Percentiles rank a stretch among this genome's conserved stretches.
Conservation (phyloP, 2,329 filamentous ascomycete genomes). For the Pseudocercospora pini-densiflorae region DNA sequence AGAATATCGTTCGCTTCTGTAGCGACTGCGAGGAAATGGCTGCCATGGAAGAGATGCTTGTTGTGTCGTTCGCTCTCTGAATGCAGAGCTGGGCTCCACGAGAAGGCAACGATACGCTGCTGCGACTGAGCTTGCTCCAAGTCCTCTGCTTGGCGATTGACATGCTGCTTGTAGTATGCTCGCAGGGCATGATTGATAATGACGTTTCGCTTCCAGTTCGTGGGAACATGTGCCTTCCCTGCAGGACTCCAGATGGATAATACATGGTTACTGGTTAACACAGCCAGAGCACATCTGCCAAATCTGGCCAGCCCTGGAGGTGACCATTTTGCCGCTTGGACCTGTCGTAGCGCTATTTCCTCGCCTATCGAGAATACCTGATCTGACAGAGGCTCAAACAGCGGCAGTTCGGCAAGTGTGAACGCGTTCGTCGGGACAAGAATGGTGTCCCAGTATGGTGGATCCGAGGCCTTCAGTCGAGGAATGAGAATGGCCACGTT, state of each 20-base stretch:
- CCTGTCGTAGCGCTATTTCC: slow-evolving; percentile 59
- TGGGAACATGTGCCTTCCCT: slow-evolving; percentile 45
- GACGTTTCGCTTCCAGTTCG: slow-evolving; percentile 57
- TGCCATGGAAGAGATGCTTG: slow-evolving; percentile 12
- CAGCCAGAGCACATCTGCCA: slow-evolving; percentile 58
- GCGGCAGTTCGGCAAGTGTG: slow-evolving; percentile 53
- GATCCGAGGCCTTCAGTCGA: slow-evolving; percentile 31
- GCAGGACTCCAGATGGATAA: slow-evolving; percentile 61
- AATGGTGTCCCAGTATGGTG: slow-evolving; percentile 42
- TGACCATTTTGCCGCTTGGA: slow-evolving; percentile 61
- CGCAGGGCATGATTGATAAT: slow-evolving; percentile 58
- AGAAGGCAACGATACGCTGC: slow-evolving; percentile 47
- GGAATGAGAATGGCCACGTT: slow-evolving; percentile 56
- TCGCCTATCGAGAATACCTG: slow-evolving; percentile 60
- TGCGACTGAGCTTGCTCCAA: slow-evolving; percentile 36
- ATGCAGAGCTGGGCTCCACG: slow-evolving; percentile 43
- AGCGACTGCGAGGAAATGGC: slow-evolving; percentile 43
- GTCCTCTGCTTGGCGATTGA: slow-evolving; percentile 15
- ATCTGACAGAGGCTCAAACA: slow-evolving; percentile 52
- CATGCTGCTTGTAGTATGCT: slow-evolving; percentile 43
- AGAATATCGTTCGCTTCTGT: slow-evolving; percentile 49
- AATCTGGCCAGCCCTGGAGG: slow-evolving; percentile 60
- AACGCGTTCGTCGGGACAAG: slow-evolving; percentile 58
- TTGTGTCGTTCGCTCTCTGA: slow-evolving; percentile 7
- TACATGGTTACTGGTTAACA: slow-evolving; percentile 61